Evolutionary conservation across 768 basidiomycete genomes (phyloP).

Genomic region (Trametopsis cervina): DNA sequence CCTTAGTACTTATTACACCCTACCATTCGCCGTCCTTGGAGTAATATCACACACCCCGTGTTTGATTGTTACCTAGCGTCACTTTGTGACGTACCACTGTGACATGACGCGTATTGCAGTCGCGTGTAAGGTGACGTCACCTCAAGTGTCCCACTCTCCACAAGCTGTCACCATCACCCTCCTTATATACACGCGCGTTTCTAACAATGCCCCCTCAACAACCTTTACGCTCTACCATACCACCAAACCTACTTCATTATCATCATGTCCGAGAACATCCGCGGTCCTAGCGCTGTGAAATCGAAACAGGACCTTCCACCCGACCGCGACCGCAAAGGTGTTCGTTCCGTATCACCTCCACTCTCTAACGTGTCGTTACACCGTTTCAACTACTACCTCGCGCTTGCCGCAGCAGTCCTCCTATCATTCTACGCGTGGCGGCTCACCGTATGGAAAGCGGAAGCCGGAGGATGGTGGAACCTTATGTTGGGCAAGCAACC

Average conservation of each 20-base stretch:
- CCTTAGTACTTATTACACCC: no score
- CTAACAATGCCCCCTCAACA: background rate
- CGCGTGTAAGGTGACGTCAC: no score
- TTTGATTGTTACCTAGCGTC: no score
- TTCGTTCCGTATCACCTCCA: constrained; percentile 36
- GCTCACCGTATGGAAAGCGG: constrained; percentile 38
- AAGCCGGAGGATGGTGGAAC: constrained; percentile 60
- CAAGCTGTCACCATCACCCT: background rate
- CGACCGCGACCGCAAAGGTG: constrained; percentile 22
- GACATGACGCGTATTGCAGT: no score
- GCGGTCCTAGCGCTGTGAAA: constrained; percentile 13
- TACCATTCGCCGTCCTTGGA: no score
- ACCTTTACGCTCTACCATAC: background rate
- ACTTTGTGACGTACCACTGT: no score
- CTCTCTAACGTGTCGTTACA: constrained; percentile 36
- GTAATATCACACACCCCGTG: no score
- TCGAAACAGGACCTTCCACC: constrained; percentile 21
- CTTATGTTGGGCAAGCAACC: constrained; percentile 34
- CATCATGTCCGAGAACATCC: constrained; percentile 8
- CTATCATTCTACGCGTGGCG: constrained; percentile 47
- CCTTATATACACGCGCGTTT: background rate
- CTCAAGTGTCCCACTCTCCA: no score
- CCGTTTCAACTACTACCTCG: constrained; percentile 44
- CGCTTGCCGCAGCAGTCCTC: constrained; percentile 34
- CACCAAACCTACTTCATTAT: background rate